Evolutionary conservation across 176 grass and related monocot genomes (phyloP).

Genomic region (Hyparrhenia diplandra): DNA sequence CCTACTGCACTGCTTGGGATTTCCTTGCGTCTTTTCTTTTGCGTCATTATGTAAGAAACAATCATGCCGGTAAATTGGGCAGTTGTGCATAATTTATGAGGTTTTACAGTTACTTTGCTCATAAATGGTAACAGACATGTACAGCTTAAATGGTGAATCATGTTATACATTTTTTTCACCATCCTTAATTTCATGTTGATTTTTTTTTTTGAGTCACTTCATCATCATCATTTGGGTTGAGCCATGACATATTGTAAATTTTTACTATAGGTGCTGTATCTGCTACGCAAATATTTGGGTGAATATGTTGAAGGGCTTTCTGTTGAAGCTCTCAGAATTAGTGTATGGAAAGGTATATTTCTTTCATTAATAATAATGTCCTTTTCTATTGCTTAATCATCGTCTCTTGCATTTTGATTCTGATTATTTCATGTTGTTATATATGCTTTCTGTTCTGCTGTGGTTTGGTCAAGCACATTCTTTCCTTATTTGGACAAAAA

Average conservation of each 20-base stretch:
- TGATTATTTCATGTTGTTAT: neutral
- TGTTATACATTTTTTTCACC: neutral
- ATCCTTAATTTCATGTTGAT: neutral
- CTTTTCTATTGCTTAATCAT: conserved; percentile 8
- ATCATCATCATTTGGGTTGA: neutral
- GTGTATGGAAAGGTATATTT: conserved; percentile 88
- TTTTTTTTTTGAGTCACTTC: neutral
- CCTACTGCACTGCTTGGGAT: neutral
- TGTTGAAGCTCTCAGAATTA: conserved; percentile 91
- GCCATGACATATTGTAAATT: conserved; percentile 10
- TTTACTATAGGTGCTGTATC: conserved; percentile 65
- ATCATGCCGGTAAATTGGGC: neutral
- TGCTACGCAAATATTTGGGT: conserved; percentile 93
- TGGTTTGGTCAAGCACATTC: neutral
- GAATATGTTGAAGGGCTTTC: conserved; percentile 99
- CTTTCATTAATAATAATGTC: neutral
- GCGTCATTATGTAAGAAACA: neutral
- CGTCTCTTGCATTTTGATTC: conserved; percentile 13
- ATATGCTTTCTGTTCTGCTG: neutral
- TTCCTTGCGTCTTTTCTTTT: neutral
- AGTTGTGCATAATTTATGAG: conserved; percentile 2
- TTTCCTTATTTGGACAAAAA: neutral
- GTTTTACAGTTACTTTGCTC: conserved; percentile 1
- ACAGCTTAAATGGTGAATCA: neutral
- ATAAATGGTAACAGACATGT: neutral